phyloP scores from a whole-genome alignment of 176 grass and related monocot species.

The Triticum turgidum region DNA sequence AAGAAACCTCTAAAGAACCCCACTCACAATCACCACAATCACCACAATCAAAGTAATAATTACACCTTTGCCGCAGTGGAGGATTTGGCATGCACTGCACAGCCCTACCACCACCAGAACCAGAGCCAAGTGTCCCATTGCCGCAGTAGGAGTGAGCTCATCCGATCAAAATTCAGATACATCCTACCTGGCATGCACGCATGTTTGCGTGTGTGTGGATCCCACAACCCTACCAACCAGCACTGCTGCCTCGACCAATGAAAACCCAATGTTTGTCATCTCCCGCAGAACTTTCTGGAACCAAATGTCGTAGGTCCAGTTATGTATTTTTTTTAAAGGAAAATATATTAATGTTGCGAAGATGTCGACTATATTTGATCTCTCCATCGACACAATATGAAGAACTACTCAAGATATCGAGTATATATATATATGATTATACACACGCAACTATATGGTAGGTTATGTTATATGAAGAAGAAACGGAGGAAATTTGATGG shows the following conservation, averaged over 20 bases:
- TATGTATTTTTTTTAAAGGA: no score
- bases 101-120: not conserved
- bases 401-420: no score
- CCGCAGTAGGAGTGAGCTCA: not conserved
- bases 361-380: no score
- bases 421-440: no score
- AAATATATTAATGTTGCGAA: no score
- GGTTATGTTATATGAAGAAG: not conserved
- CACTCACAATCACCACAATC: not conserved
- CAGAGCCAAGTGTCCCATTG: constrained; percentile 15
- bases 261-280: not conserved
- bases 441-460: not conserved
- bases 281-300: not conserved
- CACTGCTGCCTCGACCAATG: constrained; percentile 38
- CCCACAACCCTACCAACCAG: constrained; percentile 46
- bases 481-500: not conserved
- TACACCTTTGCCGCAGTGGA: not conserved
- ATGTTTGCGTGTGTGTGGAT: not conserved
- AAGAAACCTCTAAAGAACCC: constrained; percentile 20
- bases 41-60: not conserved
- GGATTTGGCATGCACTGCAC: constrained; percentile 1
- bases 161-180: not conserved
- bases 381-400: no score
- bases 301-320: not conserved
- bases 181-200: not conserved